Conservation (phyloP, 2,329 filamentous ascomycete species). For the Endoconidiophora polonica region DNA sequence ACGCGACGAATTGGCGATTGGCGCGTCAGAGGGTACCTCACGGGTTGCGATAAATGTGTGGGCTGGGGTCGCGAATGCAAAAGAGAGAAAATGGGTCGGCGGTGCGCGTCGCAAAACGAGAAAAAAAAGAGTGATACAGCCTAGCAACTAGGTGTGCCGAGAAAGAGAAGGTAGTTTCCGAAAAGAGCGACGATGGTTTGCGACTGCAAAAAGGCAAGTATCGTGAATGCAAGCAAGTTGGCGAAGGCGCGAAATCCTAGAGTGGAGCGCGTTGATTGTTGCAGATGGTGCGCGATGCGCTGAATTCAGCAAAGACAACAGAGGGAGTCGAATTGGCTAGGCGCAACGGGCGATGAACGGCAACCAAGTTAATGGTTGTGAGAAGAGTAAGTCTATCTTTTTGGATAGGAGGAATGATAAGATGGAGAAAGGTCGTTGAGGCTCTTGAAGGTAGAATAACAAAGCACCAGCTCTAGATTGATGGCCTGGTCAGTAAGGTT, state of each 20-base stretch:
- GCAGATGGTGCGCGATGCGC: conserved; percentile 1
- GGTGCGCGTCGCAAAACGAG: not conserved
- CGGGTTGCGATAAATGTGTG: not conserved
- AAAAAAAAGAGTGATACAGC: not conserved
- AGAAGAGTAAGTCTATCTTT: not conserved
- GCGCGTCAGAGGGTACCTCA: not conserved
- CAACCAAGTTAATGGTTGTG: conserved; percentile 9
- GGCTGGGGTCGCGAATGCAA: not conserved
- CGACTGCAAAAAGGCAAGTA: too few species aligned
- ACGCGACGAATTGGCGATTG: not conserved
- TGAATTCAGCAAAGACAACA: not conserved
- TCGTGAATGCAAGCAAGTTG: too few species aligned
- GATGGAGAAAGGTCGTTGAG: conserved; percentile 2
- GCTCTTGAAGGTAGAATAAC: too few species aligned
- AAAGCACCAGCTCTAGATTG: too few species aligned
- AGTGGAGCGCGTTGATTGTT: not conserved
- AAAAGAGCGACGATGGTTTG: too few species aligned
- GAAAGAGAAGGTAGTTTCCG: too few species aligned
- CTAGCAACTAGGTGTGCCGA: too few species aligned
- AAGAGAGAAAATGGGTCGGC: not conserved
- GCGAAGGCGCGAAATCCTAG: too few species aligned
- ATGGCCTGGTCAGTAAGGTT: too few species aligned
- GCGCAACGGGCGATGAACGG: not conserved
- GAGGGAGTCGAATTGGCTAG: not conserved
- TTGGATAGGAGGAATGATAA: not conserved